phyloP scores from a whole-genome alignment of 805 yeast species.

The Metschnikowia drakensbergensis region DNA sequence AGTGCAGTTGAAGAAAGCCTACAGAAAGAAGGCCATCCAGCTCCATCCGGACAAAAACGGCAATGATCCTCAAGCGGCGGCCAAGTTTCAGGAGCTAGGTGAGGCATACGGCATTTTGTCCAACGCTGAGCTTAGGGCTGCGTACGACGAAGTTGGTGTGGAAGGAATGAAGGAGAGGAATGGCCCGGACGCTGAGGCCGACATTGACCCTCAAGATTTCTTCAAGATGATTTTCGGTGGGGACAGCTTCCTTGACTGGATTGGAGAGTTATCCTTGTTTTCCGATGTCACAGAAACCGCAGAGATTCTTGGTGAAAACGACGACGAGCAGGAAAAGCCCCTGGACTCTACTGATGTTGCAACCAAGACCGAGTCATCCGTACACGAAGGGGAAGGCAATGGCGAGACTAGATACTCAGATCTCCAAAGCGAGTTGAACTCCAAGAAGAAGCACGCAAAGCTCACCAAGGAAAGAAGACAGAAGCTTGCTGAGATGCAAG shows the following conservation, averaged over 20 bases:
- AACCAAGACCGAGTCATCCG: constrained; percentile 13
- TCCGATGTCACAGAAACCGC: constrained; percentile 68
- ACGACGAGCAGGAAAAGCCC: constrained; percentile 29
- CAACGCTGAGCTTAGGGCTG: constrained; percentile 61
- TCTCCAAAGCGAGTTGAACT: constrained; percentile 21
- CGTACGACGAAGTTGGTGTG: constrained; percentile 78
- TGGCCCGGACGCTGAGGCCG: constrained; percentile 67
- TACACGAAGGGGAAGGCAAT: neutral
- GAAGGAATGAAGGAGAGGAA: constrained; percentile 60
- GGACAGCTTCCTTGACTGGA: constrained; percentile 71
- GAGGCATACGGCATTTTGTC: constrained; percentile 77
- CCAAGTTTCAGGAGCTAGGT: constrained; percentile 68
- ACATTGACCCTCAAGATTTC: constrained; percentile 75
- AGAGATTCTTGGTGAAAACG: constrained; percentile 38
- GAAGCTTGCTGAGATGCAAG: constrained; percentile 47
- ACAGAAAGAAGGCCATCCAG: constrained; percentile 30
- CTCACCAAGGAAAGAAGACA: constrained; percentile 42
- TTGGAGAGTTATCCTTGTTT: constrained; percentile 82
- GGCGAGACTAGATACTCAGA: constrained; percentile 7
- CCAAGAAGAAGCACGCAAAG: constrained; percentile 30
- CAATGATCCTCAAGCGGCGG: constrained; percentile 86
- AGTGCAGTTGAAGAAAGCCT: constrained; percentile 87
- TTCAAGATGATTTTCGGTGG: constrained; percentile 84
- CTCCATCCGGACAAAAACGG: constrained; percentile 86
- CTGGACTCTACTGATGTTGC: constrained; percentile 21